A percentile compares a stretch with the other conserved stretches of the same genome.
Evolutionary conservation across 2,329 filamentous ascomycete species (phyloP).

Genomic region (Parafenestella ontariensis): DNA sequence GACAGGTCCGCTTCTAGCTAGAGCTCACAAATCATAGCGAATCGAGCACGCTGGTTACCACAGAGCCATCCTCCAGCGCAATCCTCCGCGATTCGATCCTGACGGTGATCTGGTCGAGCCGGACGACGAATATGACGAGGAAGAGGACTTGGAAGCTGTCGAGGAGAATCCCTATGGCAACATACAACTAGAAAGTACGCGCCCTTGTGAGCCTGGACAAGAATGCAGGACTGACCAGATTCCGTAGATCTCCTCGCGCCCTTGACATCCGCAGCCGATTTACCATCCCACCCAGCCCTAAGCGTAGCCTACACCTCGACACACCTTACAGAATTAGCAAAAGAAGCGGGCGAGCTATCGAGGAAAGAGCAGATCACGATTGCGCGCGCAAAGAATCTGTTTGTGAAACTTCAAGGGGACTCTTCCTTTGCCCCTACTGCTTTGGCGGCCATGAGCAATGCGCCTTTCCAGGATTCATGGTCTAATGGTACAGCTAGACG

Average conservation of each 20-base stretch:
- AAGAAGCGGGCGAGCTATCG: conserved; percentile 73
- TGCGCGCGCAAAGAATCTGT: conserved; percentile 76
- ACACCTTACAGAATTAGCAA: conserved; percentile 73
- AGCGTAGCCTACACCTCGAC: conserved; percentile 77
- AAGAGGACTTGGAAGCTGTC: conserved; percentile 64
- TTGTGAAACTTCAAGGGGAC: conserved; percentile 78
- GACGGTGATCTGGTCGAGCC: conserved; percentile 80
- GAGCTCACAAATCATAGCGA: conserved; percentile 57
- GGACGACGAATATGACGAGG: conserved; percentile 73
- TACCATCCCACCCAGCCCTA: conserved; percentile 76
- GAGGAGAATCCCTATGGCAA: conserved; percentile 78
- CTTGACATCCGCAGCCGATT: conserved; percentile 75
- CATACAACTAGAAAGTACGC: conserved; percentile 73
- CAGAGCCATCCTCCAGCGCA: conserved; percentile 75
- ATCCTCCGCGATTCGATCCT: conserved; percentile 75
- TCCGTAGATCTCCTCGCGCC: conserved; percentile 73
- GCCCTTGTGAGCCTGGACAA: not conserved
- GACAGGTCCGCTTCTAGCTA: conserved; percentile 1
- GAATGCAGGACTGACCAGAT: conserved; percentile 34
- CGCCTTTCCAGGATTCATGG: conserved; percentile 27
- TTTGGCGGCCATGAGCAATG: conserved; percentile 55
- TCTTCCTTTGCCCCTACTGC: conserved; percentile 69
- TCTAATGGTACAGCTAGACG: conserved; percentile 15
- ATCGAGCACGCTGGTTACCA: conserved; percentile 77
- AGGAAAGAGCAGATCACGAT: conserved; percentile 76